Evolutionary conservation across 2,329 filamentous ascomycete genomes (phyloP), one percentile per base, ranked within the genome.

Genomic region (Herpotrichia juniperi): DNA sequence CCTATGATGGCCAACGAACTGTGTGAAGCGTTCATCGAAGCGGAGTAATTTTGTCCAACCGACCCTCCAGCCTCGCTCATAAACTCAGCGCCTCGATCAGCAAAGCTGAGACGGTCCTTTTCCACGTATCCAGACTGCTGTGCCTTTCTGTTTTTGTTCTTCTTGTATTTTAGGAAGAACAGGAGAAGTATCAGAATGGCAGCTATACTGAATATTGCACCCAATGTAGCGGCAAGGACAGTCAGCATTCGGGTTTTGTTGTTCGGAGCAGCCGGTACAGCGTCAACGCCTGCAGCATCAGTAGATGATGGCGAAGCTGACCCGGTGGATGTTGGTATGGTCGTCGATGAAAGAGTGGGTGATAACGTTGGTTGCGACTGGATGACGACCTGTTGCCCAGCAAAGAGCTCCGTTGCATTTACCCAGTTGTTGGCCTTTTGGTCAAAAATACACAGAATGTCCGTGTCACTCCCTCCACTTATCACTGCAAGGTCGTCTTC

Each of bases 201-300:
- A 17, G 88, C 86, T 46, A 91, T 78, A 16, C 89, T 91, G 46
- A 90, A 83, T 19, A 96, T 86, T n/a, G 87, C 86, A 11, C 93
- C 92, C 1, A 97, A 81, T 0, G 90, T 90, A 45, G 90, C 90
- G 28, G 90, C 93, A 1, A 97, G 81, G 24, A 96, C 88, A 7
- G 85, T 76, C 48, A 81, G 59, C 67, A 74, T 85, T 60, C 73
- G 81, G 78, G 68, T 64, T 58, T 80, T 74, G 56, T 70, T 73
- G 52, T 69, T 70, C 25, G 64, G 70, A 54, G 67, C 47, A 42
- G 50, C 61, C 58, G 46, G 46, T 59, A 49, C 61, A 61, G 34
- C 72, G 25, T 73, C 72, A 12, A 73, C 63, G 8, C 75, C 65
- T 16, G 60, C 54, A 22, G 58, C 59, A 43, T 56, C 57, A 17